Percentiles rank a stretch among this genome's conserved stretches.
These are phyloP conservation scores for Elsinoe necatrix DNA, from an alignment of 2,329 filamentous ascomycete genomes.

Conservation along the genomic window DNA sequence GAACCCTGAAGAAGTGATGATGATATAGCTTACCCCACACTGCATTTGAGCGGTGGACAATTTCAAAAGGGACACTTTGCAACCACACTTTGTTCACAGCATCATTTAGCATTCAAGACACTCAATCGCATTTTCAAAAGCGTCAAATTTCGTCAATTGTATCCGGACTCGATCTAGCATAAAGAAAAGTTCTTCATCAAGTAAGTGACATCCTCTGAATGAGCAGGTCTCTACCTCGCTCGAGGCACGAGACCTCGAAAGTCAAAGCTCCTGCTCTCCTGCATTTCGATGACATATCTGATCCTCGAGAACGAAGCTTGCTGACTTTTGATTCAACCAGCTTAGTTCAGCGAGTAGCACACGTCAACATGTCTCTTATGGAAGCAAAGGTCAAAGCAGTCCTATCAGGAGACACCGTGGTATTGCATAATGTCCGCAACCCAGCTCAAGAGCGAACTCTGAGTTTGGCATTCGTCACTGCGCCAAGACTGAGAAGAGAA, in stretches of 20 bases:
- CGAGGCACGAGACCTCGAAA: slow-evolving; percentile 4
- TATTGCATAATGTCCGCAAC: slow-evolving; percentile 74
- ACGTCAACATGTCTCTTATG: slow-evolving; percentile 34
- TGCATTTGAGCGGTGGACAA: slow-evolving; percentile 1
- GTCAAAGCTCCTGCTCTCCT: slow-evolving; percentile 1
- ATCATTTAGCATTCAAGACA: not conserved
- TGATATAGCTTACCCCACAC: slow-evolving; percentile 13
- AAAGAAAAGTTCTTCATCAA: not conserved
- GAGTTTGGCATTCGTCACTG: slow-evolving; percentile 85
- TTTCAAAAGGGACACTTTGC: not conserved
- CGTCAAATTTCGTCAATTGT: not conserved
- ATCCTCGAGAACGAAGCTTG: not conserved
- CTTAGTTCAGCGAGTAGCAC: not conserved
- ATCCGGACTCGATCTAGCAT: not conserved
- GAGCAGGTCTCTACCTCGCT: not conserved
- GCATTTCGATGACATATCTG: not conserved
- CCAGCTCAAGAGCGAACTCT: slow-evolving; percentile 74
- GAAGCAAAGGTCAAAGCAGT: slow-evolving; percentile 84
- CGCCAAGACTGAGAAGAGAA: slow-evolving; percentile 77
- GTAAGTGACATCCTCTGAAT: not conserved
- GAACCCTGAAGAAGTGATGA: slow-evolving; percentile 1
- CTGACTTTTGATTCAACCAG: not conserved
- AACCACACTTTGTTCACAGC: not conserved
- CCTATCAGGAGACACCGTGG: slow-evolving; percentile 83
- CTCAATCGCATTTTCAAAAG: not conserved